Evolutionary conservation across 495 filamentous ascomycete genomes (phyloP).

Genomic region (Lichina pygmaea): DNA sequence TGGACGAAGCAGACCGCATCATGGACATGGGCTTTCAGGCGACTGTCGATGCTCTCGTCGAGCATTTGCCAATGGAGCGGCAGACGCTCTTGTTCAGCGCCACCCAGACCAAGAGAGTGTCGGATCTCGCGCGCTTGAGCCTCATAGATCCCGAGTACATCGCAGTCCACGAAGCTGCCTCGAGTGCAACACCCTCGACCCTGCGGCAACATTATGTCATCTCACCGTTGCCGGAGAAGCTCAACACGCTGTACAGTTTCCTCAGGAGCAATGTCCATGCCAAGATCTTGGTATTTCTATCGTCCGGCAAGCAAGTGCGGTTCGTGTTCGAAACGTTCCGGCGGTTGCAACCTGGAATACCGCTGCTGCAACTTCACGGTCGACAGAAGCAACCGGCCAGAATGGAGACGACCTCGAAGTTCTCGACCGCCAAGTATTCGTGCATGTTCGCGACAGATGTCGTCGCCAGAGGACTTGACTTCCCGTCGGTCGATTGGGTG

Average conservation of each 20-base stretch:
- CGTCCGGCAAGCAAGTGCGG: conserved; percentile 83
- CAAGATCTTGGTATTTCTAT: conserved; percentile 86
- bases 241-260: conserved; percentile 81
- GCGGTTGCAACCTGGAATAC: conserved; percentile 81
- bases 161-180: conserved; percentile 64
- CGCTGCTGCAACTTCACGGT: conserved; percentile 84
- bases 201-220: conserved; percentile 81
- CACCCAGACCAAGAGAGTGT: conserved; percentile 83
- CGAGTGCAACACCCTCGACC: conserved; percentile 53
- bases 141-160: conserved; percentile 84
- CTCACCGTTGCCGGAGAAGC: conserved; percentile 58
- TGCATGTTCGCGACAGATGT: conserved; percentile 93
- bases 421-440: conserved; percentile 45
- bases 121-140: conserved; percentile 69
- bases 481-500: conserved; percentile 94
- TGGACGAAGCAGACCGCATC: conserved; percentile 92
- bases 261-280: conserved; percentile 64
- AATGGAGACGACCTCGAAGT: conserved; percentile 60
- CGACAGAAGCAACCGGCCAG: conserved; percentile 77
- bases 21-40: conserved; percentile 94
- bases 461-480: conserved; percentile 77
- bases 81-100: conserved; percentile 92
- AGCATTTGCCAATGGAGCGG: conserved; percentile 62
- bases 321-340: conserved; percentile 87
- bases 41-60: conserved; percentile 77